These are phyloP conservation scores for Fusarium fujikuroi DNA, from an alignment of 2,329 filamentous ascomycete genomes.

Conservation along the genomic window DNA sequence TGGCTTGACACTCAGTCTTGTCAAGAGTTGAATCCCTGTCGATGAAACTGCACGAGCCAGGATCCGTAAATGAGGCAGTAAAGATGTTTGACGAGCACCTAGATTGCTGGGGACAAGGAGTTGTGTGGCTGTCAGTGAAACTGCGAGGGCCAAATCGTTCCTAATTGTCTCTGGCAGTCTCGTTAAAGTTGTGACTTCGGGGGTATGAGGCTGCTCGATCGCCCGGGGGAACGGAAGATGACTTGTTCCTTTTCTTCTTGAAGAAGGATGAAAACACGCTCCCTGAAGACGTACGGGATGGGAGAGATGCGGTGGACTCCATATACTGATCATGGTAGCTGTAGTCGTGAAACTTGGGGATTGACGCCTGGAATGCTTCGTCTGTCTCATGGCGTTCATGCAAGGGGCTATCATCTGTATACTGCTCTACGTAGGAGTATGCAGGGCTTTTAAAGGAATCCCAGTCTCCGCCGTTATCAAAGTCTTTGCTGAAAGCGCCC, in stretches of 20 bases:
- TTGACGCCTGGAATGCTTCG: not conserved
- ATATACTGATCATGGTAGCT: slow-evolving; percentile 1
- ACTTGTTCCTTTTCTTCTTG: slow-evolving; percentile 27
- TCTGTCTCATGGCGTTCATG: not conserved
- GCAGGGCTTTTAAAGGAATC: slow-evolving; percentile 8
- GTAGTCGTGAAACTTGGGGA: not conserved
- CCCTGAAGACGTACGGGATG: slow-evolving; percentile 27
- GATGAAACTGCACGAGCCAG: slow-evolving; percentile 5
- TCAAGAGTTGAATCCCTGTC: slow-evolving; percentile 19
- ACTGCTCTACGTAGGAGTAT: not conserved
- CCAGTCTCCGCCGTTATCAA: slow-evolving; percentile 21
- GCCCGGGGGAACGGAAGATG: not conserved
- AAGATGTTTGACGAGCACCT: slow-evolving; percentile 10
- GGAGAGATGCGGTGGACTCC: slow-evolving; percentile 23
- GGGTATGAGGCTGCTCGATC: slow-evolving; percentile 8
- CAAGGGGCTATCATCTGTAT: not conserved
- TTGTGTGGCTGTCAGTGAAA: slow-evolving; percentile 23
- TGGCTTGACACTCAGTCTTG: slow-evolving; percentile 21
- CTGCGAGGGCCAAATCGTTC: slow-evolving; percentile 39
- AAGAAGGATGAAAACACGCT: slow-evolving; percentile 41
- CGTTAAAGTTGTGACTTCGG: slow-evolving; percentile 26
- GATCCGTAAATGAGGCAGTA: slow-evolving; percentile 27
- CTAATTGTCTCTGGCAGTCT: slow-evolving; percentile 43
- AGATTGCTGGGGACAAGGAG: slow-evolving; percentile 22
- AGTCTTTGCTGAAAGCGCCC: slow-evolving; percentile 41